Percentiles rank a stretch among this genome's conserved stretches.
These are phyloP conservation scores for Phialemonium atrogriseum DNA, from an alignment of 2,329 filamentous ascomycete species.

Conservation along the genomic window DNA sequence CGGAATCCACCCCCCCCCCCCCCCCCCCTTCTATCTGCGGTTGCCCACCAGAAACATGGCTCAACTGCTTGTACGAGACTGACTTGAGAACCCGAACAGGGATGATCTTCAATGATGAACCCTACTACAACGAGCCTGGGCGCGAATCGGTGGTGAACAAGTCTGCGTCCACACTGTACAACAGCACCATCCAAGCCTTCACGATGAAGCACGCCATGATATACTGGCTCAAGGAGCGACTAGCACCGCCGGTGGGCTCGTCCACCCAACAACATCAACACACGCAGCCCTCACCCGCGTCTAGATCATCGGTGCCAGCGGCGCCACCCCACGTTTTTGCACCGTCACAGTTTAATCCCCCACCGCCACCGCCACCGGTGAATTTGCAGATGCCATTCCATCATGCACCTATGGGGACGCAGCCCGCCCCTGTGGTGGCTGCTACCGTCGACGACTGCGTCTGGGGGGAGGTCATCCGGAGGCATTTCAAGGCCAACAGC, in stretches of 20 bases:
- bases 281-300: neutral
- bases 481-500: slow-evolving; percentile 15
- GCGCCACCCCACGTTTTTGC: too few species aligned
- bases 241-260: slow-evolving; percentile 3
- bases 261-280: neutral
- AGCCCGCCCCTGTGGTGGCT: neutral
- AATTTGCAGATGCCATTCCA: neutral
- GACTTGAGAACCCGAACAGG: slow-evolving; percentile 12
- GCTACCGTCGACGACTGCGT: slow-evolving; percentile 8
- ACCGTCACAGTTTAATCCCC: neutral
- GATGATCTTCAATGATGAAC: slow-evolving; percentile 47
- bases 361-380: too few species aligned
- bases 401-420: too few species aligned
- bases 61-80: neutral
- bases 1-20: neutral
- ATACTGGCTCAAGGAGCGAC: slow-evolving; percentile 15
- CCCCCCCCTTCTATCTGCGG: neutral
- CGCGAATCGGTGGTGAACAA: slow-evolving; percentile 15
- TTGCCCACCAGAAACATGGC: too few species aligned
- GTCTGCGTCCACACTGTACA: slow-evolving; percentile 19
- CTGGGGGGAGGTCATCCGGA: slow-evolving; percentile 16
- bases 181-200: slow-evolving; percentile 14
- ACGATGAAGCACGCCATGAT: slow-evolving; percentile 22
- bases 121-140: slow-evolving; percentile 47
- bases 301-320: too few species aligned